These are phyloP conservation scores for Fusarium zealandicum DNA, from an alignment of 2,329 filamentous ascomycete genomes.

Conservation along the genomic window DNA sequence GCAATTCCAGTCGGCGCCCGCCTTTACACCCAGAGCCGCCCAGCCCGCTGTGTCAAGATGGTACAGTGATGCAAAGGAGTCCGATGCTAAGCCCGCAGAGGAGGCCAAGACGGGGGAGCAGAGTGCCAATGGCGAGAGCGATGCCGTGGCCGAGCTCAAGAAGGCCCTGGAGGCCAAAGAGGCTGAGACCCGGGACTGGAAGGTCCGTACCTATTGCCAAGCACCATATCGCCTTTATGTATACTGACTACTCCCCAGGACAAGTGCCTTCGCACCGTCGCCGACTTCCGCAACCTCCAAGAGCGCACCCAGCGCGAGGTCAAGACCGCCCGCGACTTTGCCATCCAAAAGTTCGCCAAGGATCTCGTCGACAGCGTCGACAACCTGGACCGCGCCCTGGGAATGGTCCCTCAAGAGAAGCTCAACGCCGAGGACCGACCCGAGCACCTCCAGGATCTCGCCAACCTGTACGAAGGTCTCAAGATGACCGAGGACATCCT, in stretches of 20 bases:
- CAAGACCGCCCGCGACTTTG: conserved; percentile 86
- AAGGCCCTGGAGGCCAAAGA: conserved; percentile 62
- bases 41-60: conserved; percentile 50
- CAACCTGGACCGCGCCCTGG: conserved; percentile 93
- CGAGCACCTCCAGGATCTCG: conserved; percentile 72
- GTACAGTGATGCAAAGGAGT: conserved; percentile 58
- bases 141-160: conserved; percentile 55
- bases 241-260: conserved; percentile 64
- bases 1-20: conserved; percentile 49
- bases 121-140: conserved; percentile 41
- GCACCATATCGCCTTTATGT: neutral
- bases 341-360: conserved; percentile 93
- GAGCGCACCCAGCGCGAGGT: conserved; percentile 92
- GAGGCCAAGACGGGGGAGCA: conserved; percentile 43
- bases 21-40: conserved; percentile 48
- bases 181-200: conserved; percentile 73
- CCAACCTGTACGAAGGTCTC: conserved; percentile 84
- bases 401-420: conserved; percentile 78
- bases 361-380: conserved; percentile 95
- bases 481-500: conserved; percentile 95
- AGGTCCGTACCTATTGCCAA: conserved; percentile 63
- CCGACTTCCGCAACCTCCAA: conserved; percentile 98
- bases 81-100: conserved; percentile 41
- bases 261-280: conserved; percentile 90
- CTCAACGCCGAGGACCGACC: conserved; percentile 61